Conservation (phyloP, 2,329 filamentous ascomycete species). For the Aspergillus carbonarius region DNA sequence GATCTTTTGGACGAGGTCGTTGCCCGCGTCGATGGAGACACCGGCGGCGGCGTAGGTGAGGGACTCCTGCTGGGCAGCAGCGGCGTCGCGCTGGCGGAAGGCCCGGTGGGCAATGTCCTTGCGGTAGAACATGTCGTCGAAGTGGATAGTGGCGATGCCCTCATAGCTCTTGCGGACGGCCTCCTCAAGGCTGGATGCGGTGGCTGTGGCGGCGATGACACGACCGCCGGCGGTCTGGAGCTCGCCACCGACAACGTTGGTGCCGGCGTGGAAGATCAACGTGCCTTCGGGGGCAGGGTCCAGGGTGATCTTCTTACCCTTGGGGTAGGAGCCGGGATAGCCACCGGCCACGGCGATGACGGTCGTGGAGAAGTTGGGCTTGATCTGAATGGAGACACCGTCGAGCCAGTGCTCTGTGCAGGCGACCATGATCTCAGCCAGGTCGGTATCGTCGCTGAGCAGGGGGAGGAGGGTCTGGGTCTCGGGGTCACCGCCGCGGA, state of each 20-base stretch:
- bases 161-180: conserved; percentile 87
- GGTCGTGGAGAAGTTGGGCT: conserved; percentile 74
- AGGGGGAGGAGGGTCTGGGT: conserved; percentile 83
- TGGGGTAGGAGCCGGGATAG: conserved; percentile 82
- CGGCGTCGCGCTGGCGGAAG: conserved; percentile 38
- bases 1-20: conserved; percentile 88
- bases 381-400: conserved; percentile 66
- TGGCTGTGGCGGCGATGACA: conserved; percentile 89
- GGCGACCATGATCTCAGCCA: conserved; percentile 85
- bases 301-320: conserved; percentile 66
- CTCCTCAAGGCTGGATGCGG: conserved; percentile 70
- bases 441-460: conserved; percentile 73
- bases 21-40: conserved; percentile 91
- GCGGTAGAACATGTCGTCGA: conserved; percentile 86
- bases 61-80: conserved; percentile 25
- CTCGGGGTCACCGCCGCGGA: conserved; percentile 88
- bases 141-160: conserved; percentile 75
- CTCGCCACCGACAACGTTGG: conserved; percentile 60
- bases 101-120: conserved; percentile 84
- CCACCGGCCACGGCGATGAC: conserved; percentile 92
- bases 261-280: conserved; percentile 92
- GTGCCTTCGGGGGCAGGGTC: conserved; percentile 57
- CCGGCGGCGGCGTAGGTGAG: conserved; percentile 93
- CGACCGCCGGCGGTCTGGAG: conserved; percentile 81
- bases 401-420: conserved; percentile 75